Conservation (phyloP, 305 asterid genomes). For the Fraxinus angustifolia region DNA sequence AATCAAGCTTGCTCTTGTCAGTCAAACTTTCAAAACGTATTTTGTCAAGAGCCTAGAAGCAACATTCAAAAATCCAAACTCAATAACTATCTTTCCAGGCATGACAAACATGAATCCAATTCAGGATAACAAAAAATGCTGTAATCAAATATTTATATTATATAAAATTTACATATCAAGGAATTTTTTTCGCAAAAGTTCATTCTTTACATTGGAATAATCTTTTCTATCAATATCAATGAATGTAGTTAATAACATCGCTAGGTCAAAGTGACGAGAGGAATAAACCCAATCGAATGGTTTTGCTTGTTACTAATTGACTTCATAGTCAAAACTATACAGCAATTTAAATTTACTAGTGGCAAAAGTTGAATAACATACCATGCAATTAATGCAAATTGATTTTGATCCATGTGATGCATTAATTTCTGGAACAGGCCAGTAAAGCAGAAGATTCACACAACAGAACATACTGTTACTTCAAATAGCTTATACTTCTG, state of each 20-base stretch:
- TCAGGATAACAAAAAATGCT: not conserved
- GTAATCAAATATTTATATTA: not conserved
- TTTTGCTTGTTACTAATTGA: not conserved
- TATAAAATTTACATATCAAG: no score
- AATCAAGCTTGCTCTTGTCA: not conserved
- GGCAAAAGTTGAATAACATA: not conserved
- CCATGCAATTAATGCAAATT: not conserved
- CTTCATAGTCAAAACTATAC: not conserved
- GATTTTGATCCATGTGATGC: not conserved
- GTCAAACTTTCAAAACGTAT: not conserved
- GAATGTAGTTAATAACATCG: not conserved
- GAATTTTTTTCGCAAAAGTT: no score
- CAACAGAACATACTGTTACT: not conserved
- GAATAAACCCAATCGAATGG: not conserved
- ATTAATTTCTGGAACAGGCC: not conserved
- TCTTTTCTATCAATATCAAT: not conserved
- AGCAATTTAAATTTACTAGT: not conserved
- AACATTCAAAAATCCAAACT: not conserved
- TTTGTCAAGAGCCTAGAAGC: not conserved
- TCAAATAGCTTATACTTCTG: not conserved
- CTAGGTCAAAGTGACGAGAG: not conserved
- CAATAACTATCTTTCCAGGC: not conserved
- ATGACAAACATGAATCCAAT: not conserved
- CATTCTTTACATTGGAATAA: not conserved
- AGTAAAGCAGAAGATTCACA: not conserved